Percentiles rank a stretch among this genome's conserved stretches.
phyloP scores from a whole-genome alignment of 768 basidiomycete species.

The Hirschioporus abietinus region DNA sequence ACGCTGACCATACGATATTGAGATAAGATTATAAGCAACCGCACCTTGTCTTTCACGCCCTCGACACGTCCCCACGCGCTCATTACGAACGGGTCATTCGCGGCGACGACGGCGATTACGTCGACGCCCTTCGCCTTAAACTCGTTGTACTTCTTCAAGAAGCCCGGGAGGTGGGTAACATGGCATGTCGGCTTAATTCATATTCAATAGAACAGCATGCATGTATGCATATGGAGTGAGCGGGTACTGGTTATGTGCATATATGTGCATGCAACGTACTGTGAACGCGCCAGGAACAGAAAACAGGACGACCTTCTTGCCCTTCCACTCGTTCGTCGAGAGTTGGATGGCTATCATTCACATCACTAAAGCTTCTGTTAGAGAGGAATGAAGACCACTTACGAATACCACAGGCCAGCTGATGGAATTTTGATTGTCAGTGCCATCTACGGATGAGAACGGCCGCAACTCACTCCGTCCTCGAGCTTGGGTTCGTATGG shows the following conservation, averaged over 20 bases:
- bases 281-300: conserved; percentile 81
- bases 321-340: conserved; percentile 63
- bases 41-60: conserved; percentile 55
- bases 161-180: conserved; percentile 43
- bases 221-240: too few relatives aligned
- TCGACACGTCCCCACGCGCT: conserved; percentile 31
- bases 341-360: conserved; percentile 43
- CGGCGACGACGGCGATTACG: conserved; percentile 63
- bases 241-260: too few relatives aligned
- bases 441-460: not conserved
- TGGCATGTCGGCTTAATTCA: conserved; percentile 28
- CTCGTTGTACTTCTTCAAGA: conserved; percentile 58
- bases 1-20: conserved; percentile 22
- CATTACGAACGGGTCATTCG: conserved; percentile 77
- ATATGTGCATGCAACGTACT: conserved; percentile 31
- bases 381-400: conserved; percentile 24
- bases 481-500: conserved; percentile 61
- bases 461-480: conserved; percentile 38
- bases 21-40: conserved; percentile 27
- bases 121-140: conserved; percentile 76
- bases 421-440: conserved; percentile 3
- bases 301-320: conserved; percentile 77
- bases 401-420: conserved; percentile 66
- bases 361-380: not conserved
- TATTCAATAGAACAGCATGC: too few relatives aligned